Evolutionary conservation across 2,329 filamentous ascomycete genomes (phyloP).

Genomic region (Talaromyces sp.): DNA sequence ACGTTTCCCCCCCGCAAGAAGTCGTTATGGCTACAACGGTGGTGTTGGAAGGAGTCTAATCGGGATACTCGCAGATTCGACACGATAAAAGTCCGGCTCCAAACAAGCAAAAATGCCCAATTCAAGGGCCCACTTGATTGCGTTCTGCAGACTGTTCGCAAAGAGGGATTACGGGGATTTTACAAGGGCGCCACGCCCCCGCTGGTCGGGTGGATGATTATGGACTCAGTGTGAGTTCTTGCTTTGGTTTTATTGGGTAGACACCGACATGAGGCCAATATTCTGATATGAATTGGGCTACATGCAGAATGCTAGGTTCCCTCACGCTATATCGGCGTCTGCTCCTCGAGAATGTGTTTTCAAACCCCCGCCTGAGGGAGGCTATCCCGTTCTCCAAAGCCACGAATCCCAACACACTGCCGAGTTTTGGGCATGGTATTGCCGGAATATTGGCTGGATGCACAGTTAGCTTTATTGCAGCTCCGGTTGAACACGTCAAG

Average conservation of each 20-base stretch:
- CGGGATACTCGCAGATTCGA: slow-evolving; percentile 64
- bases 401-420: slow-evolving; percentile 50
- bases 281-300: not conserved
- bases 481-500: slow-evolving; percentile 93
- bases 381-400: slow-evolving; percentile 30
- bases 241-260: not conserved
- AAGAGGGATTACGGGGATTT: slow-evolving; percentile 77
- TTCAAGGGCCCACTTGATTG: slow-evolving; percentile 87
- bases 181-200: slow-evolving; percentile 95
- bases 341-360: slow-evolving; percentile 74
- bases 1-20: slow-evolving; percentile 20
- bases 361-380: slow-evolving; percentile 42
- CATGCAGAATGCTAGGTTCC: slow-evolving; percentile 72
- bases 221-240: slow-evolving; percentile 65
- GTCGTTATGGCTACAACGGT: not conserved
- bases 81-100: slow-evolving; percentile 91
- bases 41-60: not conserved
- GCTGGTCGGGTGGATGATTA: slow-evolving; percentile 95
- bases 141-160: slow-evolving; percentile 72
- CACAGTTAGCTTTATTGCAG: slow-evolving; percentile 88
- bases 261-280: not conserved
- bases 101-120: slow-evolving; percentile 70
- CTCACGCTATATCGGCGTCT: slow-evolving; percentile 84
- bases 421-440: slow-evolving; percentile 74
- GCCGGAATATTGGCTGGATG: slow-evolving; percentile 82